Evolutionary conservation across 257 asterid genomes (phyloP), one percentile per base, ranked within the genome.

Genomic region (Ehretia macrophylla): DNA sequence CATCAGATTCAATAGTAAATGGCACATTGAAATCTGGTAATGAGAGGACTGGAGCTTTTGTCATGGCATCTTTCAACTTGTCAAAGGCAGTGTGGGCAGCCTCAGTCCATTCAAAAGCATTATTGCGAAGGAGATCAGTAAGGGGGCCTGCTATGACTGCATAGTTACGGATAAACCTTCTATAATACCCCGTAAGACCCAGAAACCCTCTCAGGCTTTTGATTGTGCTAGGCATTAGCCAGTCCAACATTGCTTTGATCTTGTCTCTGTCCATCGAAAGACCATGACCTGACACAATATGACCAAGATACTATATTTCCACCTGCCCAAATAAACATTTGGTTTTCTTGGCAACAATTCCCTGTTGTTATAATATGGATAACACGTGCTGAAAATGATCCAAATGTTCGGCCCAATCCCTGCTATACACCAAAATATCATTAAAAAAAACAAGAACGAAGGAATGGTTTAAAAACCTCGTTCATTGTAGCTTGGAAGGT

Each of bases 1-100:
- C 68, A 63, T 63, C 67, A 49, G 21, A 17, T 35, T 63, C 57
- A 51, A 53, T 20, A 5, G 19, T 14, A 40, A 63, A 63, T 0
- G 46, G 37, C 12, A 12, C 19, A 8, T 47, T 5, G 51, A 52
- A 63, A 21, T 63, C 60, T 8, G 42, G 68, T 0, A 54, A 17
- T 1, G 20, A 16, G 18, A 51, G 42, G 52, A 38, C 42, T 8
- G 59, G 60, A 32, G 67, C 11, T 38, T 11, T 14, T 35, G 11
- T 17, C 4, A 51, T 14, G 20, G 51, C 39, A 14, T 1, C 4
- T 21, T 63, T 51, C 12, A 61, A 48, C n/a, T n/a, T n/a, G n/a
- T 38, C 5, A 35, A 57, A 57, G 11, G 62, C 32, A 1, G 10
- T 0, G 0, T 32, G 17, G 1, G 51, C 54, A 4, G 17, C 11